Base-by-base conservation (phyloP, 306 rosid species). In the Vicia faba region DNA sequence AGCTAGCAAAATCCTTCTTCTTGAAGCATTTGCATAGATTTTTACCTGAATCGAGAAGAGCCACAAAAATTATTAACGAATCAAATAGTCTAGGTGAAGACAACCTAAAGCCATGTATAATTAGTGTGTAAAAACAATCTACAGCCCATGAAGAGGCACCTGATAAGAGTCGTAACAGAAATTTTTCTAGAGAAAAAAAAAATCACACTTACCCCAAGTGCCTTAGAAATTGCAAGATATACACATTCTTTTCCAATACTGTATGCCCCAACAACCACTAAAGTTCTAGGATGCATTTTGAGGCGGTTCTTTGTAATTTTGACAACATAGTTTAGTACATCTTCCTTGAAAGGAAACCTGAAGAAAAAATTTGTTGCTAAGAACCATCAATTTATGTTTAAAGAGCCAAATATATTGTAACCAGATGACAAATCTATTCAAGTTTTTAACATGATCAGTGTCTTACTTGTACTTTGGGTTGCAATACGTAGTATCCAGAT, bases 211-310 rank as follows among this genome's bases (percentile, higher is more conserved):
- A 80, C 87, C 80, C 78, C 75, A 2, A 83, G 81, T 20, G 73
- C 79, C 71, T 77, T 77, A 4, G 87, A 80, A 74, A 83, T 83
- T 54, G 64, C 74, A 66, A 77, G 80, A 77, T 83, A 83, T 61
- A 83, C 87, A 74, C 84, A 73, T 70, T 83, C 87, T 77, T 83
- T 83, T 58, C 87, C 87, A 83, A 83, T 83, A 51, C 87, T 83
- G 23, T 83, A 83, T 25, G 87, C 87, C 61, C 87, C 87, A 70
- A 80, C 87, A 70, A 80, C 84, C 55, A 83, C 80, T 66, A 83
- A 75, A 70, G 84, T 77, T 70, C 66, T 80, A 33, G 80, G 84
- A 56, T 77, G 75, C 28, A 16, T 46, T 77, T 83, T 80, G 59
- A 83, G 87, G 51, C 57, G 81, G 62, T 77, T 70, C 76, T 74